Conservation (phyloP, 345 rosid genomes). For the Mercurialis annua region DNA sequence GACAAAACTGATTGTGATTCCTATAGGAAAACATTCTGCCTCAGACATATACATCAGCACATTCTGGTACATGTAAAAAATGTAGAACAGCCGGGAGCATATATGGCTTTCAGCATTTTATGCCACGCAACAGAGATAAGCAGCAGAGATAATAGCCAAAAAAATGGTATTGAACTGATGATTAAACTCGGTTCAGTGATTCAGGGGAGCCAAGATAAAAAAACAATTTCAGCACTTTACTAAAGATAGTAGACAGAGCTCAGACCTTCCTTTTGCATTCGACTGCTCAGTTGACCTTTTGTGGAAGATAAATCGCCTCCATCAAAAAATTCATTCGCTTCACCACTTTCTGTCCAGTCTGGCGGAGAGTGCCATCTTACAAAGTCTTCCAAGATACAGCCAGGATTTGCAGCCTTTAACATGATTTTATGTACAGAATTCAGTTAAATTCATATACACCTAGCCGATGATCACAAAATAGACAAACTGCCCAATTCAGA, state of each 20-base stretch:
- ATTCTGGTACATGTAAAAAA: not conserved
- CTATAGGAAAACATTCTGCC: slow-evolving; percentile 1
- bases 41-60: not conserved
- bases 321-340: slow-evolving; percentile 34
- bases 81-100: too few species aligned
- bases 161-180: not conserved
- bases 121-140: not conserved
- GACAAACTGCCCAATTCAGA: slow-evolving; percentile 3
- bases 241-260: slow-evolving; percentile 7
- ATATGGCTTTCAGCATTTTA: not conserved
- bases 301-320: slow-evolving; percentile 37
- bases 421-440: not conserved
- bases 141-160: not conserved
- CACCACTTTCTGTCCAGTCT: slow-evolving; percentile 78
- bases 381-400: slow-evolving; percentile 96
- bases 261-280: slow-evolving; percentile 97
- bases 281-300: slow-evolving; percentile 81
- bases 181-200: slow-evolving; percentile 1
- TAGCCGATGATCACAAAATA: not conserved
- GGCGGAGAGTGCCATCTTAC: slow-evolving; percentile 99
- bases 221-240: too few species aligned
- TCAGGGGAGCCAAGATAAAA: too few species aligned
- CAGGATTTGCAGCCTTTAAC: slow-evolving; percentile 94
- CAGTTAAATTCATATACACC: not conserved
- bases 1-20: not conserved